Evolutionary conservation across 495 filamentous ascomycete species (phyloP).

Genomic region (Daldinia concentrica): DNA sequence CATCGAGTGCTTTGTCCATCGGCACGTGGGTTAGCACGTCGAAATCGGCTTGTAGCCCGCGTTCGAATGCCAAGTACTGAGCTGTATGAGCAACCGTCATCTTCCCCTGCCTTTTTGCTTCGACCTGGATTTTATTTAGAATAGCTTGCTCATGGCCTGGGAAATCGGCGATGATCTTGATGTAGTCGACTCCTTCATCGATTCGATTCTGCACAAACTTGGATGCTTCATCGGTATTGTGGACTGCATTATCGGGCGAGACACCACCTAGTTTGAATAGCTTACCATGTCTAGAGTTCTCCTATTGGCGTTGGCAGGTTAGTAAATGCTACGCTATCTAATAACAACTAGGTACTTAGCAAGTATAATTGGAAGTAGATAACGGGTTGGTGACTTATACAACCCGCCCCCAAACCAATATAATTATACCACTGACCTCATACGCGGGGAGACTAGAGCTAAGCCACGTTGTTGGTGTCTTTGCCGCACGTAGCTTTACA

Average conservation of each 20-base stretch:
- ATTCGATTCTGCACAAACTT: conserved; percentile 48
- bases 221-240: conserved; percentile 40
- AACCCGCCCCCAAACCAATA: background rate
- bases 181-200: conserved; percentile 47
- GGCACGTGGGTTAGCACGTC: conserved; percentile 48
- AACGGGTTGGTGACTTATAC: background rate
- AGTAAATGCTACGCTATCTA: background rate
- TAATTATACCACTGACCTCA: conserved; percentile 25
- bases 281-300: conserved; percentile 33
- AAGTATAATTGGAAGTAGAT: background rate
- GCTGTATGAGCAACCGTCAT: conserved; percentile 44
- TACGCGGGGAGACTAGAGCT: conserved; percentile 31
- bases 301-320: conserved; percentile 7
- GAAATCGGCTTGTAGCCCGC: conserved; percentile 39
- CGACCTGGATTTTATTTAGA: conserved; percentile 39
- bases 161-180: conserved; percentile 51
- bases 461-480: conserved; percentile 30
- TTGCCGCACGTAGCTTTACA: conserved; percentile 15
- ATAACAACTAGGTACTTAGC: background rate
- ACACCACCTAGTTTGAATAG: conserved; percentile 24
- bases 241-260: conserved; percentile 36
- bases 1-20: conserved; percentile 40
- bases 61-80: conserved; percentile 34
- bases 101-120: conserved; percentile 36
- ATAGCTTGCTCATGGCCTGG: conserved; percentile 45